These are phyloP conservation scores for Kodamaea arcana DNA, from an alignment of 1,139 yeast species.

Conservation along the genomic window DNA sequence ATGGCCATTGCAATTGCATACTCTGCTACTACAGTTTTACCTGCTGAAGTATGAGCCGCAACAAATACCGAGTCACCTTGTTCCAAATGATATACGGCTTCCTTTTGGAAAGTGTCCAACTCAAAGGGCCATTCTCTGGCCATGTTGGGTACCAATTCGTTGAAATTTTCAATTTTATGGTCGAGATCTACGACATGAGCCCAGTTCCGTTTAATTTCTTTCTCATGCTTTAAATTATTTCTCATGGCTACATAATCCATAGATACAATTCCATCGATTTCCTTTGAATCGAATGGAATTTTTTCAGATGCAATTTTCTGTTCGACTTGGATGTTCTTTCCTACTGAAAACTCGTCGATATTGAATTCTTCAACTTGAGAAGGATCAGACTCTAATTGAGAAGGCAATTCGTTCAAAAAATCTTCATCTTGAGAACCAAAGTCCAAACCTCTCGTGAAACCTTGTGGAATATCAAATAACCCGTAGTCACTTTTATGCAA, in stretches of 20 bases:
- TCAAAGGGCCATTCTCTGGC: conserved; percentile 94
- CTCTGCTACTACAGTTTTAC: conserved; percentile 90
- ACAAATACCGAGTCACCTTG: conserved; percentile 97
- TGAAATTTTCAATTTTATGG: conserved; percentile 77
- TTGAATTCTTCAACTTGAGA: conserved; percentile 1
- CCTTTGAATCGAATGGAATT: conserved; percentile 34
- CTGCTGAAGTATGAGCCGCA: conserved; percentile 96
- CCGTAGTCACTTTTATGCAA: conserved; percentile 73
- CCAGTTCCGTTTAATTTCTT: conserved; percentile 62
- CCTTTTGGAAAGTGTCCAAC: conserved; percentile 92
- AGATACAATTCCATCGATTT: conserved; percentile 77
- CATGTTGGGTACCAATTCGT: conserved; percentile 85
- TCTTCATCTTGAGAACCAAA: conserved; percentile 12
- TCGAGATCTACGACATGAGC: conserved; percentile 92
- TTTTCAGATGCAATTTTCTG: background rate
- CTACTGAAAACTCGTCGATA: conserved; percentile 4
- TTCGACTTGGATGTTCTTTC: background rate
- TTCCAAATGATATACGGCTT: conserved; percentile 92
- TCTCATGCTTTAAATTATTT: conserved; percentile 24
- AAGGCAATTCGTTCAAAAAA: conserved; percentile 5
- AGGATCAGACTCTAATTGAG: too few relatives aligned
- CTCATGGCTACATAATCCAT: conserved; percentile 38
- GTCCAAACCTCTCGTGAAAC: conserved; percentile 67
- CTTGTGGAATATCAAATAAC: conserved; percentile 78
- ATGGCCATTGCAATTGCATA: conserved; percentile 93